Percentiles rank a stretch among this genome's conserved stretches.
Evolutionary conservation across 129 eudicot genomes (phyloP).

Genomic region (Saposhnikovia divaricata): DNA sequence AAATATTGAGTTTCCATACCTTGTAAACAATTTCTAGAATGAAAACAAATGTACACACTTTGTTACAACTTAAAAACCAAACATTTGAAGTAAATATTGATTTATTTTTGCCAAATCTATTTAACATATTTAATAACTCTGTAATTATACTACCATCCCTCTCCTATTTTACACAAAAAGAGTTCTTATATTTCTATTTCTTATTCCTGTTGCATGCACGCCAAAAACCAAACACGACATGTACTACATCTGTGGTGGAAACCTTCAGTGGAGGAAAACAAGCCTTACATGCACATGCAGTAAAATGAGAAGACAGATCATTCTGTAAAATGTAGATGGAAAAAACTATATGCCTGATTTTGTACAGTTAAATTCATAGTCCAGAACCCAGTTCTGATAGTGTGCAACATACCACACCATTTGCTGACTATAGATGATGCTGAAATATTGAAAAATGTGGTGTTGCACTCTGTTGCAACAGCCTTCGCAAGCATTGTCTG

Average conservation of each 20-base stretch:
- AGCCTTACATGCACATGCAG: not conserved
- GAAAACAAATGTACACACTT: too few species aligned
- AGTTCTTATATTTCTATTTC: too few species aligned
- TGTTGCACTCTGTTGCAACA: slow-evolving; percentile 98
- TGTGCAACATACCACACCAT: slow-evolving; percentile 83
- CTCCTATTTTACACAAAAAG: too few species aligned
- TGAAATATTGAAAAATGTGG: slow-evolving; percentile 97
- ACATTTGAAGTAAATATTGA: too few species aligned
- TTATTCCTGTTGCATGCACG: not conserved
- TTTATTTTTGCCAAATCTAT: too few species aligned
- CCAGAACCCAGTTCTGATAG: not conserved
- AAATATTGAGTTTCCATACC: too few species aligned
- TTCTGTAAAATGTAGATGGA: not conserved
- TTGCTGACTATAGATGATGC: slow-evolving; percentile 99
- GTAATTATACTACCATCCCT: too few species aligned
- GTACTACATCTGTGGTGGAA: not conserved
- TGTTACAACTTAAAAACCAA: too few species aligned
- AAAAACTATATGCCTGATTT: not conserved
- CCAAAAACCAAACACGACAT: not conserved
- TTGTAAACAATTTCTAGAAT: too few species aligned
- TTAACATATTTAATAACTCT: too few species aligned
- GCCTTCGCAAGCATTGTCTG: slow-evolving; percentile 99
- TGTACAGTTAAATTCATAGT: not conserved
- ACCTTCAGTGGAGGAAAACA: too few species aligned
- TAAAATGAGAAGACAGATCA: not conserved